Conservation (phyloP, 2,329 filamentous ascomycete genomes). For the Pseudopithomyces chartarum region DNA sequence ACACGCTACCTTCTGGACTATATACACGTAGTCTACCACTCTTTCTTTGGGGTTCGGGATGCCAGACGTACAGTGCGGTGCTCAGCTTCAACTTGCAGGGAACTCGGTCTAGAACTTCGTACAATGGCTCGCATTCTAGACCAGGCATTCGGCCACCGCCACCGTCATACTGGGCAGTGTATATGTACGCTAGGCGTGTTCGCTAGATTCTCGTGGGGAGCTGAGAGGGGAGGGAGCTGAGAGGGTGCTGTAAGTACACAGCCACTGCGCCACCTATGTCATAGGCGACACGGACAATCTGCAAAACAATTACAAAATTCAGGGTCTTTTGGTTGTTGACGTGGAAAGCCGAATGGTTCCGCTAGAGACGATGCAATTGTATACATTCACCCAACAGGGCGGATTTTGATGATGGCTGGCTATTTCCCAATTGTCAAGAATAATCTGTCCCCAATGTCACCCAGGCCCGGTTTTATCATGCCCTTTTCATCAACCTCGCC, state of each 20-base stretch:
- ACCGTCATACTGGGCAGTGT: background rate
- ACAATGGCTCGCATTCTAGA: background rate
- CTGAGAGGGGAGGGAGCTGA: background rate
- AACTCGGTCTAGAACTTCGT: background rate
- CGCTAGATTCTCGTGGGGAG: background rate
- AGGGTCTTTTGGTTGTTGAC: no score
- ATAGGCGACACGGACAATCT: background rate
- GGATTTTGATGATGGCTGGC: background rate
- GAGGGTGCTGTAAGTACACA: background rate
- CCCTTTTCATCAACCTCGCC: slow-evolving; percentile 73
- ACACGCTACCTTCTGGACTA: no score
- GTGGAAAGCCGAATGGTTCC: no score
- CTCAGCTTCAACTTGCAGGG: background rate
- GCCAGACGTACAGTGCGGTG: background rate
- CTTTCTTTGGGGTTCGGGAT: no score
- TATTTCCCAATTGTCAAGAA: slow-evolving; percentile 89
- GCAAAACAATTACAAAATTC: no score
- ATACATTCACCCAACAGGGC: background rate
- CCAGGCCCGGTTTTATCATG: slow-evolving; percentile 89
- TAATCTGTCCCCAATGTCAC: slow-evolving; percentile 87
- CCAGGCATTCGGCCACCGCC: no score
- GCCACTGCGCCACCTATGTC: background rate
- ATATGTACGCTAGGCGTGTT: no score
- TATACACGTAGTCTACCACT: no score
- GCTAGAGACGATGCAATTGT: background rate